These are phyloP conservation scores for Pestalotiopsis fici DNA, from an alignment of 2,329 filamentous ascomycete species.

Conservation along the genomic window DNA sequence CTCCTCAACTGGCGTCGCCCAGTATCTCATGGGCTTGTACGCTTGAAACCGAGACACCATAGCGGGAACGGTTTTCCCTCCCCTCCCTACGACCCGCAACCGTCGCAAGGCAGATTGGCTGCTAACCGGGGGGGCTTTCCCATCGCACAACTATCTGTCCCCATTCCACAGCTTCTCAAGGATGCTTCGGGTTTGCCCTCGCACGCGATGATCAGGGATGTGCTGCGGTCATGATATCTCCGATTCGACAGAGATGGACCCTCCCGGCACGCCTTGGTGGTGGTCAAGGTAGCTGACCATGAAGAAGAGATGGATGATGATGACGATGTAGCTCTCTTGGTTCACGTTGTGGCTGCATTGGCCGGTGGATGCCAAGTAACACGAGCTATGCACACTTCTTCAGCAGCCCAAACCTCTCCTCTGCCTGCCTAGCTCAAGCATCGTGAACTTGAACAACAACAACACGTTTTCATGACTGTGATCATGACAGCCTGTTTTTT, in stretches of 20 bases:
- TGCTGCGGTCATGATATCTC: conserved; percentile 24
- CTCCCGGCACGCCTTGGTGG: conserved; percentile 11
- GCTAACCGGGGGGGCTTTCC: neutral
- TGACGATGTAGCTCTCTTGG: conserved; percentile 15
- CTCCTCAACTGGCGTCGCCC: neutral
- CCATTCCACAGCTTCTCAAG: conserved; percentile 31
- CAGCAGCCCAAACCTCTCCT: neutral
- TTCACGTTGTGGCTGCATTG: neutral
- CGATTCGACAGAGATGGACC: conserved; percentile 25
- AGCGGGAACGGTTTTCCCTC: neutral
- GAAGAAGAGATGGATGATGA: neutral
- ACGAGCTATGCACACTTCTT: neutral
- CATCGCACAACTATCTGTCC: conserved; percentile 16
- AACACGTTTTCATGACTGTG: conserved; percentile 8
- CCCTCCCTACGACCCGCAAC: neutral
- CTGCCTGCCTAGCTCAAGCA: conserved; percentile 13
- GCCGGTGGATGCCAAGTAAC: neutral
- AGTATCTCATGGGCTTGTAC: too few relatives aligned
- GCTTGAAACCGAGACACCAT: neutral
- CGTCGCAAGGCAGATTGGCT: conserved; percentile 17
- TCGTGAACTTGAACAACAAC: conserved; percentile 18
- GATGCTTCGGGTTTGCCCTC: conserved; percentile 31
- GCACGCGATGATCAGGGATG: conserved; percentile 21
- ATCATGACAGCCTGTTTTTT: conserved; percentile 12
- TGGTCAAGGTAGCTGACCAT: conserved; percentile 18